Evolutionary conservation across 78 protist genomes (phyloP).

Genomic region (Dictyostelium intermedium): DNA sequence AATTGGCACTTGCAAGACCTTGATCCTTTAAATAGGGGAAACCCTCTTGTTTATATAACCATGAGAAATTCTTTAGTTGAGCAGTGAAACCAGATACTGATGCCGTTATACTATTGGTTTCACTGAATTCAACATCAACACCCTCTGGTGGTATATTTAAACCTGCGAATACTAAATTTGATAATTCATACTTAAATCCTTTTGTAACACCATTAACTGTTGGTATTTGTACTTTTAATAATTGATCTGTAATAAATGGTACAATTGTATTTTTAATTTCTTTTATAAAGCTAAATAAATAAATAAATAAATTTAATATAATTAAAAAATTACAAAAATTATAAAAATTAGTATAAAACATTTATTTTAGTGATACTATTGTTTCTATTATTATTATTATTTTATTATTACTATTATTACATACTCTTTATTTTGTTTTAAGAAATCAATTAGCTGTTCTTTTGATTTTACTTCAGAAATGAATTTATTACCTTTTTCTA

Average conservation of each 20-base stretch:
- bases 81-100: constrained; percentile 34
- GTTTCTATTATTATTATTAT: neutral
- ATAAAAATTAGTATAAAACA: no score
- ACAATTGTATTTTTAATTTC: constrained; percentile 74
- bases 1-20: constrained; percentile 54
- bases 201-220: constrained; percentile 45
- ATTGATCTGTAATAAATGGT: constrained; percentile 75
- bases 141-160: constrained; percentile 50
- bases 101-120: constrained; percentile 29
- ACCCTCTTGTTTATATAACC: constrained; percentile 56
- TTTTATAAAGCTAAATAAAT: constrained; percentile 41
- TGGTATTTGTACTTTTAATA: constrained; percentile 69
- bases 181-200: constrained; percentile 52
- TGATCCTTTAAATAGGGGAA: constrained; percentile 69
- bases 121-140: constrained; percentile 54
- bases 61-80: constrained; percentile 27
- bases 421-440: constrained; percentile 78
- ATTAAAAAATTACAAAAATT: no score
- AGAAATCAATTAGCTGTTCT: constrained; percentile 55
- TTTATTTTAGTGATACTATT: neutral
- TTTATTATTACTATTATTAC: neutral
- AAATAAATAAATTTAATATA: neutral
- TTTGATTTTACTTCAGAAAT: constrained; percentile 51
- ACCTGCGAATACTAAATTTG: constrained; percentile 64
- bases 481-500: constrained; percentile 62